phyloP scores from a whole-genome alignment of 78 protist species.

The Andalucia godoyi region DNA sequence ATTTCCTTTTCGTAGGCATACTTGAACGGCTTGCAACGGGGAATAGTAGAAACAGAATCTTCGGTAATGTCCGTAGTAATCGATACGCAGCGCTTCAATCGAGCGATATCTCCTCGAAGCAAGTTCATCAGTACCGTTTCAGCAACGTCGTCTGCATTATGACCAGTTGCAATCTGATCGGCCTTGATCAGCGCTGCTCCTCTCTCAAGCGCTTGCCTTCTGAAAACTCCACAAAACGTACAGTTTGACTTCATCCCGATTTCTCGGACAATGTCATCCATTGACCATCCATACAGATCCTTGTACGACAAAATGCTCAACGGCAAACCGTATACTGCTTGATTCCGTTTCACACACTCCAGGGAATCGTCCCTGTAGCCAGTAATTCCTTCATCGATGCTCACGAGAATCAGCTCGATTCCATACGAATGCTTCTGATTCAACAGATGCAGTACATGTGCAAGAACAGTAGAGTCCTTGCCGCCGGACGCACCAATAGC shows the following conservation, averaged over 20 bases:
- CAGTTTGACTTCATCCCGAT: conserved; percentile 70
- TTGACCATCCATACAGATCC: conserved; percentile 84
- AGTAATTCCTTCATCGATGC: conserved; percentile 89
- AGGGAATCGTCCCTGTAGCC: conserved; percentile 91
- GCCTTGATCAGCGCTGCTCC: conserved; percentile 56
- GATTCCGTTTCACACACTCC: conserved; percentile 70
- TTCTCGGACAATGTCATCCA: conserved; percentile 69
- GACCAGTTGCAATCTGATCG: conserved; percentile 73
- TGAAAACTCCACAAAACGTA: conserved; percentile 84
- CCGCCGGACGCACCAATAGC: conserved; percentile 90
- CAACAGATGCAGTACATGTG: conserved; percentile 44
- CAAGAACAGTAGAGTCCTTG: conserved; percentile 81
- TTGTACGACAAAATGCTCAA: conserved; percentile 59
- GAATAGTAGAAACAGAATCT: conserved; percentile 28
- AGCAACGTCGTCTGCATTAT: conserved; percentile 87
- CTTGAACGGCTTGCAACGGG: conserved; percentile 78
- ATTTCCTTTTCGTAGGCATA: conserved; percentile 78
- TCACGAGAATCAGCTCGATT: conserved; percentile 59
- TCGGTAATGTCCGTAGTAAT: conserved; percentile 55
- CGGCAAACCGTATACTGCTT: conserved; percentile 54
- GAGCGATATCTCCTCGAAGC: conserved; percentile 67
- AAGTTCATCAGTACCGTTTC: conserved; percentile 84
- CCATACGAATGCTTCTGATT: conserved; percentile 64
- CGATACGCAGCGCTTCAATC: conserved; percentile 56
- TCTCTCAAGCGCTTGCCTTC: conserved; percentile 84